Percentiles rank a stretch among this genome's conserved stretches.
Evolutionary conservation across 2,329 filamentous ascomycete genomes (phyloP).

Genomic region (Aspergillus phoenicis): DNA sequence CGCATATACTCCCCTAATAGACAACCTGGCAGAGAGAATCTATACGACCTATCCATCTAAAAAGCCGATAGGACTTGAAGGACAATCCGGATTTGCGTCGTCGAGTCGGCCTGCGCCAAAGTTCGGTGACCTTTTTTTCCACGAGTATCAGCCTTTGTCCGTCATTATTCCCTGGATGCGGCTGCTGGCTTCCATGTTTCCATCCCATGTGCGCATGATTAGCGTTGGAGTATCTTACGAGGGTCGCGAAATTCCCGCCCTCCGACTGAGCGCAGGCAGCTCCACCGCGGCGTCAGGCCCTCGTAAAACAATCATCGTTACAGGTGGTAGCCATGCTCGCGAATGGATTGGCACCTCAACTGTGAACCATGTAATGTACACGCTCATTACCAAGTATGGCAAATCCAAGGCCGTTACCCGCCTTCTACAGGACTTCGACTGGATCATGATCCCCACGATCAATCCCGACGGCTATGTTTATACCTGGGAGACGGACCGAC

Average conservation of each 20-base stretch:
- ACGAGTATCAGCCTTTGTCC: slow-evolving; percentile 84
- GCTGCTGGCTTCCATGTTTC: slow-evolving; percentile 86
- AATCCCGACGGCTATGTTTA: slow-evolving; percentile 96
- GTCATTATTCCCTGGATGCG: slow-evolving; percentile 91
- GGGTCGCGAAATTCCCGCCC: slow-evolving; percentile 79
- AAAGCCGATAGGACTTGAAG: slow-evolving; percentile 33
- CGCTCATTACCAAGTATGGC: slow-evolving; percentile 79
- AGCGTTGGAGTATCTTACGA: slow-evolving; percentile 85
- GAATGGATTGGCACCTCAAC: slow-evolving; percentile 97
- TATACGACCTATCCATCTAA: slow-evolving; percentile 70
- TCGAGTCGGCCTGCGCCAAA: slow-evolving; percentile 36
- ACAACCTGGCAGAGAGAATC: slow-evolving; percentile 76
- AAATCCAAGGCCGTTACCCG: slow-evolving; percentile 71
- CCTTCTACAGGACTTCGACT: slow-evolving; percentile 80
- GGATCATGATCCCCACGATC: slow-evolving; percentile 82
- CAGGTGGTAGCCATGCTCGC: slow-evolving; percentile 85
- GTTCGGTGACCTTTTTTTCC: slow-evolving; percentile 75
- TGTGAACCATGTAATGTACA: slow-evolving; percentile 88
- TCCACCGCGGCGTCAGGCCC: slow-evolving; percentile 50
- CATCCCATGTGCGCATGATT: slow-evolving; percentile 71
- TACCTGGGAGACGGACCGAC: slow-evolving; percentile 84
- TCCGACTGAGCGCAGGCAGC: slow-evolving; percentile 70
- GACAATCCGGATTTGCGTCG: slow-evolving; percentile 33
- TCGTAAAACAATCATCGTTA: slow-evolving; percentile 77
- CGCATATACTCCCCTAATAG: slow-evolving; percentile 74